phyloP scores from a whole-genome alignment of 805 yeast species.

The Nakazawaea anatomiae region DNA sequence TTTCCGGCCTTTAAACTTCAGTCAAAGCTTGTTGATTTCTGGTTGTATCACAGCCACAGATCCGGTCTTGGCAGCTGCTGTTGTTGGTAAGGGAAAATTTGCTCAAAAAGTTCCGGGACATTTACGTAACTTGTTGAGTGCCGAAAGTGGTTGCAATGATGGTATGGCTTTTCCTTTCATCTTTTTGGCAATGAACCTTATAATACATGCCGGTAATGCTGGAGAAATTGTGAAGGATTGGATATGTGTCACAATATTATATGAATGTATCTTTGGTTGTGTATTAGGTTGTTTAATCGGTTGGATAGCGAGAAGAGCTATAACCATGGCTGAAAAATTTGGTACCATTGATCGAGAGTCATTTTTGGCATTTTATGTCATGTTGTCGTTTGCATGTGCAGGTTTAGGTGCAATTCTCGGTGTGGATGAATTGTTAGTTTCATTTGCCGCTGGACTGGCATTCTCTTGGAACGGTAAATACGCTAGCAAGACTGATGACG shows the following conservation, averaged over 20 bases:
- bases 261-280: conserved; percentile 55
- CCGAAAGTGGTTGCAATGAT: conserved; percentile 74
- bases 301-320: conserved; percentile 38
- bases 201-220: conserved; percentile 42
- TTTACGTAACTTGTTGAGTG: conserved; percentile 53
- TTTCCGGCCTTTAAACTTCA: conserved; percentile 50
- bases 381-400: conserved; percentile 50
- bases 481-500: conserved; percentile 51
- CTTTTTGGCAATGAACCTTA: conserved; percentile 48
- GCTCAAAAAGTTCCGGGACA: conserved; percentile 63
- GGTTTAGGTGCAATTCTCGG: conserved; percentile 64
- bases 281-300: conserved; percentile 52
- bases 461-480: conserved; percentile 73
- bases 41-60: conserved; percentile 78
- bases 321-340: conserved; percentile 46
- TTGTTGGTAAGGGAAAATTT: conserved; percentile 68
- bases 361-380: conserved; percentile 46
- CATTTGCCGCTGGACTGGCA: conserved; percentile 69
- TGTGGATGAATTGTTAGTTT: conserved; percentile 64
- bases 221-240: conserved; percentile 54
- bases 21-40: conserved; percentile 52
- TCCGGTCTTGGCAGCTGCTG: conserved; percentile 69
- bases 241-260: conserved; percentile 53
- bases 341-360: conserved; percentile 59
- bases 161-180: conserved; percentile 71